A percentile compares a stretch with the other conserved stretches of the same genome.
These are phyloP conservation scores for Neofusicoccum ribis DNA, from an alignment of 2,329 filamentous ascomycete genomes.

Conservation along the genomic window DNA sequence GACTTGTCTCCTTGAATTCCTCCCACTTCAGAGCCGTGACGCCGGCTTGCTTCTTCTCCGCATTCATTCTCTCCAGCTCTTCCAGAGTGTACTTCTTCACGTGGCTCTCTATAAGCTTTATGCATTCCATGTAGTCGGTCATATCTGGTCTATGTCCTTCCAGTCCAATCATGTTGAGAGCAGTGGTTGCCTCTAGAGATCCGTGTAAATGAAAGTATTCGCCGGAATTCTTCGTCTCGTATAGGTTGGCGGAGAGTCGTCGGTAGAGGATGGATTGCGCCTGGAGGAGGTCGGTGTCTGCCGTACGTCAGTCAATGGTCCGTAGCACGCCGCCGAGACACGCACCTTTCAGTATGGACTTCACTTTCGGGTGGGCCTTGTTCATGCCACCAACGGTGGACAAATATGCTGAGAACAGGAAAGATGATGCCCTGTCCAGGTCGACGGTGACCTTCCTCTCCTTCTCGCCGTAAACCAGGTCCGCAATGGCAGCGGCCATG, in stretches of 20 bases:
- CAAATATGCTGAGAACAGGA: slow-evolving; percentile 60
- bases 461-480: slow-evolving; percentile 53
- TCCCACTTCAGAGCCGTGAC: slow-evolving; percentile 44
- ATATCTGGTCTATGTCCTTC: slow-evolving; percentile 62
- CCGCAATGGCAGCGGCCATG: slow-evolving; percentile 60
- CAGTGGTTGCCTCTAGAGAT: slow-evolving; percentile 69
- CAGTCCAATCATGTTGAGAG: slow-evolving; percentile 69
- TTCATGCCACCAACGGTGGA: slow-evolving; percentile 56
- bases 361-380: slow-evolving; percentile 45
- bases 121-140: slow-evolving; percentile 46
- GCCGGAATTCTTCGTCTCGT: slow-evolving; percentile 64
- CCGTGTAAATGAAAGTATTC: slow-evolving; percentile 76
- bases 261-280: slow-evolving; percentile 73
- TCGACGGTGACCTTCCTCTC: slow-evolving; percentile 52
- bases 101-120: slow-evolving; percentile 43
- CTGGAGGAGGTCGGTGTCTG: slow-evolving; percentile 70
- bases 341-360: slow-evolving; percentile 46
- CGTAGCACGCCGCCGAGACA: neutral
- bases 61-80: slow-evolving; percentile 45
- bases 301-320: slow-evolving; percentile 21
- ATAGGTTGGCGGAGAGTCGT: slow-evolving; percentile 71
- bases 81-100: slow-evolving; percentile 41
- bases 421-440: slow-evolving; percentile 55
- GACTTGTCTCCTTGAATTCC: slow-evolving; percentile 40
- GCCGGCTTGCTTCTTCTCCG: slow-evolving; percentile 43